Base-by-base conservation (phyloP, 306 rosid species). In the Castanea mollissima region DNA sequence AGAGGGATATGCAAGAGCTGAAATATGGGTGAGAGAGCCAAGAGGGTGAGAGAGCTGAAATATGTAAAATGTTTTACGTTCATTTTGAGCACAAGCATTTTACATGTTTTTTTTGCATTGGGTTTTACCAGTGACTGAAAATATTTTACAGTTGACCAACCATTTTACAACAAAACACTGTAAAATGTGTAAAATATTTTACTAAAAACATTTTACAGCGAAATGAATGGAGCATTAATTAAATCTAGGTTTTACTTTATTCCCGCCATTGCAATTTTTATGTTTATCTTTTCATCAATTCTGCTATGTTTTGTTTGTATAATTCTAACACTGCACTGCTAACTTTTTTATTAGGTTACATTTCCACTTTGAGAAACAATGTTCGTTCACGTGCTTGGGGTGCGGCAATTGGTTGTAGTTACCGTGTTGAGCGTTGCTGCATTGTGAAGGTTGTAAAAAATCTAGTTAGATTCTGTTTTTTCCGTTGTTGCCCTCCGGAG, bases 381-480 rank as follows among this genome's bases (percentile, higher is more conserved):
- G 97, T 94, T 31, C 95, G 99, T 52, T 94, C 99, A 27, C 99
- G 99, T 69, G 97, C 97, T 6, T 94, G 99, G 99, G 99, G 97
- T 82, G 99, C 97, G 81, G 93, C 97, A 84, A 90, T 90, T 87
- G 97, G 99, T 79, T 92, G 99, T 86, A 94, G 99, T 79, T 94
- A 90, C 78, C 84, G 86, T 76, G 89, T 94, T 80, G 97, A 94
- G 85, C 87, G 91, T 76, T 94, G 99, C 72, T 94, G 97, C 92
- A 94, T 94, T 46, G 90, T 92, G 78, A 94, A 94, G 98, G 98
- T 94, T 75, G 52, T 85, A 62, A 64, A 25, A 73, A 76, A 74
- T 19, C 34, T 77, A 60, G 64, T 55, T 31, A 81, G 63, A 38
- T 76, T 76, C 59, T 72, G 29, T 76, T 35, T 56, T 56, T 71